A percentile compares a stretch with the other conserved stretches of the same genome.
These are phyloP conservation scores for Xylaria sp. DNA, from an alignment of 2,329 filamentous ascomycete genomes.

Conservation along the genomic window DNA sequence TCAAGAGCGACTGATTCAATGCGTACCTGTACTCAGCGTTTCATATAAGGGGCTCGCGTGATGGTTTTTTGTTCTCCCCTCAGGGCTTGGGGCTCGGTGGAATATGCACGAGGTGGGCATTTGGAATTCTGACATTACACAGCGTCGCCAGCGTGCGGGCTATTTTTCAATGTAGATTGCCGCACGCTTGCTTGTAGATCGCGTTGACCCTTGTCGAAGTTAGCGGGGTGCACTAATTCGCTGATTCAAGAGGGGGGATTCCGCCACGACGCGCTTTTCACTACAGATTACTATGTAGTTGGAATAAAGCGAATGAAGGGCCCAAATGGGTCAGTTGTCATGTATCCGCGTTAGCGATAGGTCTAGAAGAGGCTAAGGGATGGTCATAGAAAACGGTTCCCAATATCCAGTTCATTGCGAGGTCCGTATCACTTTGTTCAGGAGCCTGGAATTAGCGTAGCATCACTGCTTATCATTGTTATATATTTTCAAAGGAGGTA, in stretches of 20 bases:
- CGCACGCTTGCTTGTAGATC: conserved; percentile 8
- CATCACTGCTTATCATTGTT: background rate
- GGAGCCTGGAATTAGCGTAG: background rate
- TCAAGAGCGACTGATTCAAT: background rate
- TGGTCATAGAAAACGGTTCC: background rate
- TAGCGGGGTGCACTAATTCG: background rate
- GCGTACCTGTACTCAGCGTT: background rate
- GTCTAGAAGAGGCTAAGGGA: background rate
- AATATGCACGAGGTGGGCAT: background rate
- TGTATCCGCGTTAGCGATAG: background rate
- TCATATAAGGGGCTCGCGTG: background rate
- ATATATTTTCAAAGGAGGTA: background rate
- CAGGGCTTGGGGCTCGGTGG: too few relatives aligned
- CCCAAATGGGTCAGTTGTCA: background rate
- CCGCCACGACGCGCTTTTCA: background rate
- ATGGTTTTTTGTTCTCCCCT: too few relatives aligned
- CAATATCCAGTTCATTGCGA: background rate
- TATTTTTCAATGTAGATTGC: background rate
- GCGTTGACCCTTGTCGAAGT: background rate
- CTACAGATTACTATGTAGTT: too few relatives aligned
- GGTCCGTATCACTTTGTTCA: background rate
- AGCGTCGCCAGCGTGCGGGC: background rate
- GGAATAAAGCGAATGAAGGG: background rate
- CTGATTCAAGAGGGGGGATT: background rate
- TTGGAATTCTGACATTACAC: background rate